Evolutionary conservation across 2,329 filamentous ascomycete genomes (phyloP).

Genomic region (Fusarium sp.): DNA sequence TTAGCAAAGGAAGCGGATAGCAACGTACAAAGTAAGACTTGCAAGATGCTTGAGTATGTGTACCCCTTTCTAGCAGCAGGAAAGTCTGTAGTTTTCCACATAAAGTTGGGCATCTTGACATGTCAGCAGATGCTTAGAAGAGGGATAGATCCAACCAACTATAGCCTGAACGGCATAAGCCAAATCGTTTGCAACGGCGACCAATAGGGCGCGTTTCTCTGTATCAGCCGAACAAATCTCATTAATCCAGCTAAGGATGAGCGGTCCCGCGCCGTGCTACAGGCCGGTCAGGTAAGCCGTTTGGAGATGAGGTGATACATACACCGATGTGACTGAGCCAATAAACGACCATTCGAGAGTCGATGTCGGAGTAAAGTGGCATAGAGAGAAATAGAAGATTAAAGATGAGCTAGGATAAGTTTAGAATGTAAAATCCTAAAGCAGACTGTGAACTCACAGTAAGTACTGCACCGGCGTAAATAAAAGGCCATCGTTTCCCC

Average conservation of each 20-base stretch:
- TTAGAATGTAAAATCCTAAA: not conserved
- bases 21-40: conserved; percentile 19
- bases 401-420: conserved; percentile 19
- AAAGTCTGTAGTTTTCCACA: conserved; percentile 35
- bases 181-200: conserved; percentile 20
- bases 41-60: conserved; percentile 19
- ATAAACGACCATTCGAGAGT: conserved; percentile 27
- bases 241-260: conserved; percentile 41
- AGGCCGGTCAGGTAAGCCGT: not conserved
- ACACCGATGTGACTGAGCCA: conserved; percentile 39
- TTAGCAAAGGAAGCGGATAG: not conserved
- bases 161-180: conserved; percentile 37
- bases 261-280: conserved; percentile 33
- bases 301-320: not conserved
- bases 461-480: conserved; percentile 29
- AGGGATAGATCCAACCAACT: conserved; percentile 14
- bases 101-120: conserved; percentile 21
- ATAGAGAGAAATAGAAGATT: conserved; percentile 19
- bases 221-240: conserved; percentile 38
- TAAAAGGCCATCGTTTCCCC: conserved; percentile 34
- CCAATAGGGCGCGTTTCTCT: conserved; percentile 35
- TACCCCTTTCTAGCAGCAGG: conserved; percentile 30
- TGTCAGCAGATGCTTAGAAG: not conserved
- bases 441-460: conserved; percentile 6
- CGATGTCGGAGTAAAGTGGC: conserved; percentile 29